These are phyloP conservation scores for Diaporthe eres DNA, from an alignment of 2,329 filamentous ascomycete species.

Conservation along the genomic window DNA sequence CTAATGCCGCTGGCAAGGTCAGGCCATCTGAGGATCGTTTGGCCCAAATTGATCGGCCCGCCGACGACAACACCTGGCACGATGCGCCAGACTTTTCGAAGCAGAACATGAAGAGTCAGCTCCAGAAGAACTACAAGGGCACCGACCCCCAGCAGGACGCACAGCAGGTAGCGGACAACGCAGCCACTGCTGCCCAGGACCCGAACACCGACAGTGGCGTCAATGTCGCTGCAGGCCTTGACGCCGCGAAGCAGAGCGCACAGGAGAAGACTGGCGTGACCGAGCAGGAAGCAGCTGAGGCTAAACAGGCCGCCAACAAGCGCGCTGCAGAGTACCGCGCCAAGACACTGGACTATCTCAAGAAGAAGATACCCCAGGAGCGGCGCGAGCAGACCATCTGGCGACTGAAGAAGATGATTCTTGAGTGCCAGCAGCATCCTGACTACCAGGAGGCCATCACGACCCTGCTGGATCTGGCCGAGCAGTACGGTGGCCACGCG, in stretches of 20 bases:
- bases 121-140: conserved; percentile 73
- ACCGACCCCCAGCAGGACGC: conserved; percentile 69
- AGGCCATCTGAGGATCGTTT: conserved; percentile 85
- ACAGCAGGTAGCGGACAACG: conserved; percentile 71
- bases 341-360: conserved; percentile 78
- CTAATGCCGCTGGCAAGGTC: conserved; percentile 80
- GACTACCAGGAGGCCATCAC: conserved; percentile 95
- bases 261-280: conserved; percentile 74
- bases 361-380: conserved; percentile 90
- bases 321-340: conserved; percentile 57
- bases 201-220: conserved; percentile 62
- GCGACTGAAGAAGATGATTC: conserved; percentile 96
- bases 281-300: conserved; percentile 72
- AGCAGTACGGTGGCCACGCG: conserved; percentile 85
- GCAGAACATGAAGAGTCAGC: conserved; percentile 77
- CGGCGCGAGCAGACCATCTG: conserved; percentile 93
- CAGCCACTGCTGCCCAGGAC: conserved; percentile 66
- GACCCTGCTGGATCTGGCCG: conserved; percentile 86
- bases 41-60: conserved; percentile 83
- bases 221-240: conserved; percentile 64
- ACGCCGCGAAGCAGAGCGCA: conserved; percentile 58
- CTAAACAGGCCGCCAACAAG: conserved; percentile 60
- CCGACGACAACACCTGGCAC: conserved; percentile 94
- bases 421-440: conserved; percentile 94
- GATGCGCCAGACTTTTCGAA: conserved; percentile 84